Evolutionary conservation across 176 grass and related monocot species (phyloP).

Genomic region (Hordeum vulgare): MorexV3_pseudomolecules_assembly NC_058523.1:105877603-105878102

Average conservation of each 20-base stretch:
- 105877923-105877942: too few species aligned
- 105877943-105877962: too few species aligned
- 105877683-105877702: neutral
- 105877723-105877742: neutral
- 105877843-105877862: neutral
- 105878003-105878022: too few species aligned
- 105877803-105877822: neutral
- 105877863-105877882: neutral
- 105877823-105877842: neutral
- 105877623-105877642: slow-evolving; percentile 66
- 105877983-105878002: too few species aligned
- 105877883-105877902: too few species aligned
- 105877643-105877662: slow-evolving; percentile 55
- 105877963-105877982: too few species aligned
- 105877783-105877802: neutral
- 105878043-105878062: too few species aligned
- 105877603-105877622: slow-evolving; percentile 67
- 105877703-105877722: neutral
- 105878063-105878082: too few species aligned
- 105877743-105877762: neutral
- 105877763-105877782: neutral
- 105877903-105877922: too few species aligned
- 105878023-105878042: too few species aligned
- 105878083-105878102: too few species aligned
- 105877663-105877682: slow-evolving; percentile 15